Evolutionary conservation across 345 rosid genomes (phyloP), one percentile per base, ranked within the genome.

Genomic region (Leavenworthia alabamica): DNA sequence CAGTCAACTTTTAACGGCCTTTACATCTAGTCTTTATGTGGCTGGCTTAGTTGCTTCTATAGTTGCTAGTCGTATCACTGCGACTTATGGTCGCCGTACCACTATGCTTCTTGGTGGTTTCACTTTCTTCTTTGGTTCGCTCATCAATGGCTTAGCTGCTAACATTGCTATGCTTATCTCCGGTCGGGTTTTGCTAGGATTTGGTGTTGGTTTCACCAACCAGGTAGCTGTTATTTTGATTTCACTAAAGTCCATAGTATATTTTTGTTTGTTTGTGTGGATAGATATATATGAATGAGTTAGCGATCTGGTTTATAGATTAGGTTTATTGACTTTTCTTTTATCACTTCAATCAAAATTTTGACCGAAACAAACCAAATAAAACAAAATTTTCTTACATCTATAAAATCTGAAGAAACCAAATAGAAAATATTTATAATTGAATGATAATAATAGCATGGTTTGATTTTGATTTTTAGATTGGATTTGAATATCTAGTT

Each of bases 151-250:
- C 2, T 85, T 80, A 3, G 96, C 95, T 19, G 81, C 37, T 27
- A 86, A 81, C 36, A 20, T 81, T 1, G 75, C 75, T 35, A 88
- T 88, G 96, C 95, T 91, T 71, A 78, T 91, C 64, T 29, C 84
- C 2, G 98, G 97, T 39, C 89, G 95, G 15, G 64, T 91, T 48
- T 75, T 88, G 74, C 92, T 91, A 10, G 96, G 96, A 42, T 78
- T 86, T 50, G 98, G 96, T 15, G 89, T 91, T 56, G 98, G 98
- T 44, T 91, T 91, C 78, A 86, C 98, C 16, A 88, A 82, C 72
- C 89, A 88, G 84, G 96, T 85, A 67, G 7, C 11, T 65, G 9
- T 55, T 29, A 6, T 20, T 58, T 16, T 15, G 5, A 12, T 31
- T 14, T 57, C 50, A 27, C 9, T 47, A n/a, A 16, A 8, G 4